These are phyloP conservation scores for Hypoxylon sp. DNA, from an alignment of 2,329 filamentous ascomycete species.

Conservation along the genomic window DNA sequence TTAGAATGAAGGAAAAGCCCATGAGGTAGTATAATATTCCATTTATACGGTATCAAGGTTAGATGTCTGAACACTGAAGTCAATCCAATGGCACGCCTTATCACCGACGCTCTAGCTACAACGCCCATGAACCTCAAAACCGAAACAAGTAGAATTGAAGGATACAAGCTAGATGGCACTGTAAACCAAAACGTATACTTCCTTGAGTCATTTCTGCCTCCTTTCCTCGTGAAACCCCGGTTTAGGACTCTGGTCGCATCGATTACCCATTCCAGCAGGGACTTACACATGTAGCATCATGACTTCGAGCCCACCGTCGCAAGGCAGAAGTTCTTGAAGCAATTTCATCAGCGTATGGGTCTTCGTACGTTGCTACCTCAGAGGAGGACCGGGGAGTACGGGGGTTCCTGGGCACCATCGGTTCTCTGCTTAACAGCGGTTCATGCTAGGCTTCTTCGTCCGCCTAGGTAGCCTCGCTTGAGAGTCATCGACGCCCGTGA, in stretches of 20 bases:
- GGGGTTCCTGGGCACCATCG: background rate
- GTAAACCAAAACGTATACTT: background rate
- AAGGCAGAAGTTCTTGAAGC: background rate
- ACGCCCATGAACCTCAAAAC: background rate
- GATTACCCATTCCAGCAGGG: background rate
- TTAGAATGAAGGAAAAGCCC: background rate
- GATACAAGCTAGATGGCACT: background rate
- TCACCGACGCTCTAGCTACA: background rate
- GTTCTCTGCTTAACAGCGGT: background rate
- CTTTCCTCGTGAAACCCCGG: background rate
- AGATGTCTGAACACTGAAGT: background rate
- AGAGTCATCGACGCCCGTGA: conserved; percentile 8
- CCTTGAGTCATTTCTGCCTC: background rate
- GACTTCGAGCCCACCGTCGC: background rate
- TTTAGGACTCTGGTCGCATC: background rate
- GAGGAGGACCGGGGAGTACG: background rate
- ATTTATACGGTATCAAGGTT: background rate
- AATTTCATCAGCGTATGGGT: conserved; percentile 1
- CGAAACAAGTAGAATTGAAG: too few relatives aligned
- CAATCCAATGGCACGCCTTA: background rate
- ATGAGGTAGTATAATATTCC: background rate
- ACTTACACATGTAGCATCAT: background rate
- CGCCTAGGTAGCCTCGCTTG: background rate
- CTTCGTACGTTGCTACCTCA: background rate
- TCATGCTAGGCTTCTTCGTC: background rate